Evolutionary conservation across 2,329 filamentous ascomycete genomes (phyloP).

Genomic region (Epichloe typhina): DNA sequence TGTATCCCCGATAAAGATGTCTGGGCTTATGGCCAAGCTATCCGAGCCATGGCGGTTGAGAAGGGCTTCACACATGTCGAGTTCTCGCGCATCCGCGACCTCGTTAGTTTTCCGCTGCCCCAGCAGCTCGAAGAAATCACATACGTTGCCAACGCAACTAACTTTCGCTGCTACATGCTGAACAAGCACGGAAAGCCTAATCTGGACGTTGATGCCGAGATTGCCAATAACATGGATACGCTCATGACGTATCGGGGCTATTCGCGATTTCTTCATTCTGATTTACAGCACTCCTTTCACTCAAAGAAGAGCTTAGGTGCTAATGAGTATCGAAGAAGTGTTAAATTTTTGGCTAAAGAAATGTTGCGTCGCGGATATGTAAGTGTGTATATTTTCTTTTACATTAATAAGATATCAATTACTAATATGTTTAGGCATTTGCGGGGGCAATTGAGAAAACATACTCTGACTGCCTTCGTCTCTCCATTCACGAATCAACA

Average conservation of each 20-base stretch:
- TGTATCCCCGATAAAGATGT: constrained; percentile 32
- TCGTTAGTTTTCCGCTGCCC: constrained; percentile 27
- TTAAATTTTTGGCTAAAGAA: constrained; percentile 17
- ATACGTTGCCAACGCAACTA: constrained; percentile 19
- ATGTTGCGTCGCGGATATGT: constrained; percentile 19
- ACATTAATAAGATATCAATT: neutral
- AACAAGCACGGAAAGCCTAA: constrained; percentile 13
- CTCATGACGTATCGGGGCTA: constrained; percentile 19
- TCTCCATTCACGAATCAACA: constrained; percentile 18
- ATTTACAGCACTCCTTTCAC: constrained; percentile 17
- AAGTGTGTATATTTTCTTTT: neutral
- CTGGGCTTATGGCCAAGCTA: constrained; percentile 34
- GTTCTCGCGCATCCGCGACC: neutral
- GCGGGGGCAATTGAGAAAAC: constrained; percentile 13
- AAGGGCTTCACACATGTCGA: neutral
- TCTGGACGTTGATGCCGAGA: constrained; percentile 16
- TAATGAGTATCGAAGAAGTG: constrained; percentile 14
- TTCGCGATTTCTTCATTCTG: constrained; percentile 16
- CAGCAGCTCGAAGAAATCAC: constrained; percentile 28
- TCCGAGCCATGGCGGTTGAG: constrained; percentile 21
- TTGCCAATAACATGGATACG: constrained; percentile 15
- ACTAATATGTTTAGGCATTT: constrained; percentile 13
- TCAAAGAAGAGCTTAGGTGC: constrained; percentile 8
- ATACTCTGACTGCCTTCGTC: constrained; percentile 15
- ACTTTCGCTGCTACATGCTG: constrained; percentile 16